Conservation (phyloP, 2,329 filamentous ascomycete genomes). For the Coniella vitis region DNA sequence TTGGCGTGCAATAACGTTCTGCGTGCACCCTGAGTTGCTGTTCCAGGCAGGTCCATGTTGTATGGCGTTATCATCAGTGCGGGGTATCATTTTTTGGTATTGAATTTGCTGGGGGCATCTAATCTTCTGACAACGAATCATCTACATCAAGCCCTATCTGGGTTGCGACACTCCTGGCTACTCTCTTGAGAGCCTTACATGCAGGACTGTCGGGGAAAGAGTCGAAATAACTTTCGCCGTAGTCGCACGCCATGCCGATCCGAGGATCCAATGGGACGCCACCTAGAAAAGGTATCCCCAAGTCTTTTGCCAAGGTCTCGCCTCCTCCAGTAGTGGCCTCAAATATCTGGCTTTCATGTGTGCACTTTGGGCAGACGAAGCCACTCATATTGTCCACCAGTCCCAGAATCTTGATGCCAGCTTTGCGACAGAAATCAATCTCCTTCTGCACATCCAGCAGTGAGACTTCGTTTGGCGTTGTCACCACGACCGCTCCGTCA, state of each 20-base stretch:
- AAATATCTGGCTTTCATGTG: slow-evolving; percentile 78
- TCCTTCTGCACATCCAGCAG: slow-evolving; percentile 93
- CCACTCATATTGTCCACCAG: slow-evolving; percentile 97
- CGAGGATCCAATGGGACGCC: slow-evolving; percentile 86
- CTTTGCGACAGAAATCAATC: slow-evolving; percentile 95
- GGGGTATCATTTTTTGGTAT: slow-evolving; percentile 10
- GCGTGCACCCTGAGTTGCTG: background rate
- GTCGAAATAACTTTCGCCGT: slow-evolving; percentile 95
- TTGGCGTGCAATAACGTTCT: too few relatives aligned
- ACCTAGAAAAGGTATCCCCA: slow-evolving; percentile 81
- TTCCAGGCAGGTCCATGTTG: background rate
- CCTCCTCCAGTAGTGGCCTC: slow-evolving; percentile 86
- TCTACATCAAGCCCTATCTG: slow-evolving; percentile 58
- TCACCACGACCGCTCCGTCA: slow-evolving; percentile 87
- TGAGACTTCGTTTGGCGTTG: slow-evolving; percentile 90
- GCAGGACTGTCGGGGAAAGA: slow-evolving; percentile 90
- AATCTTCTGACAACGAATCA: slow-evolving; percentile 40
- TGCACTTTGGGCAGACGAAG: slow-evolving; percentile 92
- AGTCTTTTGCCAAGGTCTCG: slow-evolving; percentile 71
- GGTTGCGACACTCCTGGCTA: slow-evolving; percentile 66
- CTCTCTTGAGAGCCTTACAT: slow-evolving; percentile 70
- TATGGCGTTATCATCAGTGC: background rate
- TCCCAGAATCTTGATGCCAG: slow-evolving; percentile 79
- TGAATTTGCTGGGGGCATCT: slow-evolving; percentile 10
- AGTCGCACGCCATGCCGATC: slow-evolving; percentile 95